Base-by-base conservation (phyloP, 257 asterid genomes). In the Anisodus acutangulus region DNA sequence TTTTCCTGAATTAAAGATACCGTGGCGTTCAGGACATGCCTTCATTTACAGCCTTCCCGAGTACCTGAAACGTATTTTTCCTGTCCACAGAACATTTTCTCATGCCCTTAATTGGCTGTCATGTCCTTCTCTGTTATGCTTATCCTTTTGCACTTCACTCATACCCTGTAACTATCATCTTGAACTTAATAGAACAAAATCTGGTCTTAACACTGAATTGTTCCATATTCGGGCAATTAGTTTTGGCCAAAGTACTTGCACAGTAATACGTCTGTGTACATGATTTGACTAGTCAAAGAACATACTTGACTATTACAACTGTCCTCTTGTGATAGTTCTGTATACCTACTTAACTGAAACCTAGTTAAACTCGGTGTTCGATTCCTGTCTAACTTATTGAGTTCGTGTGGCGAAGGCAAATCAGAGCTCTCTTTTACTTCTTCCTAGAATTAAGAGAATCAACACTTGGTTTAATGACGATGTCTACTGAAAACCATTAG, bases 341-440 rank as follows among this genome's bases (percentile, higher is more conserved):
- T 69, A 69, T 39, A 41, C 78, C 1, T 69, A 8, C 5, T 69
- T 69, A 69, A 16, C 55, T 41, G 78, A 69, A 41, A 16, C 78
- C 55, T 69, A 41, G 78, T 69, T 69, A 69, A 68, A 41, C 54
- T 69, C 41, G 78, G 78, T 69, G 78, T 39, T 69, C 7, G 78
- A 8, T 69, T 69, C 35, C 35, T 0, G 35, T 69, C 54, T 69
- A 37, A 69, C 16, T 41, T 8, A 69, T 31, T 69, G 54, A 41
- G 35, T 69, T 41, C 41, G 55, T 41, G 55, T 13, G 35, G 78
- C 0, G 16, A 69, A 41, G 78, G 19, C 78, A 69, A 69, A 53
- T 4, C 55, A 16, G 12, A 10, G 78, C 15, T 16, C 12, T 68
- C 76, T 68, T 68, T 68, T 15, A 68, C 22, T 68, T 68, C 11